Conservation (phyloP, 371 early-diverging fungal species). For the Basidiobolus meristosporus region DNA sequence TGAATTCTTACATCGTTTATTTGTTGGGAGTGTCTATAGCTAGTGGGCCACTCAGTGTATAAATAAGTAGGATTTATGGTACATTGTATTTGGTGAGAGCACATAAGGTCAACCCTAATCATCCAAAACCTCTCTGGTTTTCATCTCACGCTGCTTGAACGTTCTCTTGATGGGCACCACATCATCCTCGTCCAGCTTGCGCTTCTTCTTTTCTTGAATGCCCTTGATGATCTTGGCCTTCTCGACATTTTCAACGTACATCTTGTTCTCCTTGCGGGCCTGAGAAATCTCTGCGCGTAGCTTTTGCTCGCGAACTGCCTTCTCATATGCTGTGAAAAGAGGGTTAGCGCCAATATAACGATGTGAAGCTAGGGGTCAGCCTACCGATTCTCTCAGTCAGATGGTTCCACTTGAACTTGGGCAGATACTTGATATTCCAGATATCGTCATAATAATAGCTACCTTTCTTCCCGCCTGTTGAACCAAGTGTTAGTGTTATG, state of each 20-base stretch:
- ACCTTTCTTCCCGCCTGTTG: conserved; percentile 55
- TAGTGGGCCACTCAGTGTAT: too few relatives aligned
- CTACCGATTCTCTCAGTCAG: conserved; percentile 80
- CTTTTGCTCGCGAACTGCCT: conserved; percentile 61
- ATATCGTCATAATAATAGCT: conserved; percentile 72
- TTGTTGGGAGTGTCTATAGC: too few relatives aligned
- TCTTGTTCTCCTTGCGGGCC: conserved; percentile 67
- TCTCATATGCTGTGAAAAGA: conserved; percentile 39
- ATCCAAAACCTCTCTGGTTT: too few relatives aligned
- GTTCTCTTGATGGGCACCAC: too few relatives aligned
- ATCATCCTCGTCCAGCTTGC: too few relatives aligned
- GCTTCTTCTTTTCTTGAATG: conserved; percentile 23
- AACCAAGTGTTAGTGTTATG: not conserved
- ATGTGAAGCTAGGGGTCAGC: conserved; percentile 1
- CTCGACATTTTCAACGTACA: conserved; percentile 67
- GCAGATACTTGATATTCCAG: conserved; percentile 92
- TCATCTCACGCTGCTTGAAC: too few relatives aligned
- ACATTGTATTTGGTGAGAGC: too few relatives aligned
- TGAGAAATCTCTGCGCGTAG: conserved; percentile 71
- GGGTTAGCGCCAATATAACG: not conserved
- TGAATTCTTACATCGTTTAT: too few relatives aligned
- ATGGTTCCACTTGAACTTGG: conserved; percentile 91
- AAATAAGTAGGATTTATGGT: too few relatives aligned
- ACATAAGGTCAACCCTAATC: too few relatives aligned
- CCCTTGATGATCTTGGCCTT: conserved; percentile 62